phyloP scores from a whole-genome alignment of 257 asterid genomes.

The Solanum sitiens region DNA sequence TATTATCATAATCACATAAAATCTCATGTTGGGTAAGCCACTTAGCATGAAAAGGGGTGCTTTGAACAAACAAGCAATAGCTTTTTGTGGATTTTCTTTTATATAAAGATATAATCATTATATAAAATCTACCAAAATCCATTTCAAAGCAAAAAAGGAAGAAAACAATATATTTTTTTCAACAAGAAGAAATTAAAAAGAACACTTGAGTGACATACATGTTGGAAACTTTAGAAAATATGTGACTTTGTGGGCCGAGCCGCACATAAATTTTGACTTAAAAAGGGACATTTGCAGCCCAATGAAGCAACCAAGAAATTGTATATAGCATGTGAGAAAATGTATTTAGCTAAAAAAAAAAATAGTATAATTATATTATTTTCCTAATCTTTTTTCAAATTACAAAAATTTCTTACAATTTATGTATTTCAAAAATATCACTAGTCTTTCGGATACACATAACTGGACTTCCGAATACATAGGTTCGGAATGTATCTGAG shows the following conservation, averaged over 20 bases:
- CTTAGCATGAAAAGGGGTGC: neutral
- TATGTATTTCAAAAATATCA: no score
- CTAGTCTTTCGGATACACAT: no score
- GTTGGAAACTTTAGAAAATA: neutral
- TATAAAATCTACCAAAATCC: neutral
- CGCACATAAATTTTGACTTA: conserved; percentile 9
- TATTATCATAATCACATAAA: neutral
- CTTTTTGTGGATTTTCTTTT: neutral
- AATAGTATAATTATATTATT: no score
- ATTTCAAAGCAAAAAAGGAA: neutral
- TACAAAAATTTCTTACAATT: no score
- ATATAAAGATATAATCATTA: neutral
- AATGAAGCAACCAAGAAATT: conserved; percentile 17
- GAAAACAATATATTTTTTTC: neutral
- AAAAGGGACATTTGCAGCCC: neutral
- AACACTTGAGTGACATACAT: neutral
- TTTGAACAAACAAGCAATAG: neutral
- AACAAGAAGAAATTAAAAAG: neutral
- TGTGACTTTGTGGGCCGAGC: conserved; percentile 2
- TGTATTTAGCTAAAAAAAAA: neutral
- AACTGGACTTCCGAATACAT: no score
- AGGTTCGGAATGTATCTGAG: no score
- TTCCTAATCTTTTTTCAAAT: accelerated
- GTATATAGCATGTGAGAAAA: neutral
- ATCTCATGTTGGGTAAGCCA: neutral